Conservation (phyloP, 208 protist genomes). For the Leishmania aethiopica region DNA sequence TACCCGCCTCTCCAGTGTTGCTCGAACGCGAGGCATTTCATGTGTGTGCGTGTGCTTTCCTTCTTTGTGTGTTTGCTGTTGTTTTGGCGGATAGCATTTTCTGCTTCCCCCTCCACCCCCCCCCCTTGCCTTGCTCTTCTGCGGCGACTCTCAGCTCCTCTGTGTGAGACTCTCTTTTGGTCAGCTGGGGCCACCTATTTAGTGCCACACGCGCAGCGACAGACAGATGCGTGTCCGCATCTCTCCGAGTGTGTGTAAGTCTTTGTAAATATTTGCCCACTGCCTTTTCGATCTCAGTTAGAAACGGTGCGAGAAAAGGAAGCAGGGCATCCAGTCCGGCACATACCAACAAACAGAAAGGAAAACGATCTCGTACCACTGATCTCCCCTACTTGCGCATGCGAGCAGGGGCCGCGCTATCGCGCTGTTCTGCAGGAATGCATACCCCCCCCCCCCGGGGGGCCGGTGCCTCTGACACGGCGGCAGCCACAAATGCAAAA, state of each 20-base stretch:
- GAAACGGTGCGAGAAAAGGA: background rate
- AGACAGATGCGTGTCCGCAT: background rate
- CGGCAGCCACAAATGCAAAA: background rate
- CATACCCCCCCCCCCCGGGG: too few relatives aligned
- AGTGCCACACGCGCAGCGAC: background rate
- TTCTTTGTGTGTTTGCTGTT: background rate
- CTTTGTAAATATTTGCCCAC: background rate
- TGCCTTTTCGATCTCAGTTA: background rate
- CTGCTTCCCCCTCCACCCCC: too few relatives aligned
- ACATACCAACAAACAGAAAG: background rate
- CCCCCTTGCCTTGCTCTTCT: background rate
- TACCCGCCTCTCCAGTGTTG: background rate
- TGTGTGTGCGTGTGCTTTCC: background rate
- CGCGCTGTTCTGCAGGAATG: background rate
- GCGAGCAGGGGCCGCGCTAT: background rate
- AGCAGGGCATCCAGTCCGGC: background rate
- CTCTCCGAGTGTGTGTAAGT: background rate
- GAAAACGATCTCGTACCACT: background rate
- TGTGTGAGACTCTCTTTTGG: background rate
- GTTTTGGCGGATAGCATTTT: background rate
- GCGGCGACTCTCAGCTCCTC: background rate
- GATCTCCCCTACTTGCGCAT: background rate
- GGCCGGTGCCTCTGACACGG: too few relatives aligned
- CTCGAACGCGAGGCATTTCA: background rate
- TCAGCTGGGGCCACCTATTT: background rate